A percentile compares a stretch with the other conserved stretches of the same genome.
Evolutionary conservation across 805 yeast genomes (phyloP).

Genomic region (Candida argentea): DNA sequence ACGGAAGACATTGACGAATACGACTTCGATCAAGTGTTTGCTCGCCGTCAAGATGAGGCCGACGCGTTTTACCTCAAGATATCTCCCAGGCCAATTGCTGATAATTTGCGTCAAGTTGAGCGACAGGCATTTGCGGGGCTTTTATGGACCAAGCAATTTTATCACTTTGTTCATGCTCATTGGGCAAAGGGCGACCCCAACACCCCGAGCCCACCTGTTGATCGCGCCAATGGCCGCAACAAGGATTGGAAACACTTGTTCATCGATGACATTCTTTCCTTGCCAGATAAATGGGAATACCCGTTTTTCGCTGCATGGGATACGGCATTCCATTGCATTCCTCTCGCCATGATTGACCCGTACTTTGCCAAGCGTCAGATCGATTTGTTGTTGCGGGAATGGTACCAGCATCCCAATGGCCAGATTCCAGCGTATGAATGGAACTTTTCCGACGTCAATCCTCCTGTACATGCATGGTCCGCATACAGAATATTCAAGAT

Average conservation of each 20-base stretch:
- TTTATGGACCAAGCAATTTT: constrained; percentile 89
- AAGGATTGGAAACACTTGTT: constrained; percentile 83
- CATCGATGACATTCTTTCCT: constrained; percentile 75
- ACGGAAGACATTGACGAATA: constrained; percentile 54
- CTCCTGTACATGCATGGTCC: constrained; percentile 97
- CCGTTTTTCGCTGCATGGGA: constrained; percentile 98
- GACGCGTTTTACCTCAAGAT: constrained; percentile 88
- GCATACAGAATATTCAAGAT: constrained; percentile 79
- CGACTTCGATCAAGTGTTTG: constrained; percentile 58
- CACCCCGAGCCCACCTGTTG: constrained; percentile 63
- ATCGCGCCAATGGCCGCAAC: constrained; percentile 82
- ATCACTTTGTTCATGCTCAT: constrained; percentile 73
- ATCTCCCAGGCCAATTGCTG: constrained; percentile 75
- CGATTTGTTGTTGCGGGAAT: constrained; percentile 78
- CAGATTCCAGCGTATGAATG: constrained; percentile 95
- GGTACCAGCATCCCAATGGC: constrained; percentile 99
- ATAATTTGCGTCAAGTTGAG: constrained; percentile 71
- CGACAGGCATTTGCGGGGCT: constrained; percentile 92
- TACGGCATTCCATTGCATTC: constrained; percentile 89
- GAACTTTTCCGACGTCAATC: constrained; percentile 93
- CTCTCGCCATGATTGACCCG: constrained; percentile 89
- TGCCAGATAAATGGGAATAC: constrained; percentile 95
- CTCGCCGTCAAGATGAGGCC: constrained; percentile 73
- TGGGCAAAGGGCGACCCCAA: constrained; percentile 84
- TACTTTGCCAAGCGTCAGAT: constrained; percentile 84